Conservation (phyloP, 805 yeast genomes). For the Suhomyces pyralidae region DNA sequence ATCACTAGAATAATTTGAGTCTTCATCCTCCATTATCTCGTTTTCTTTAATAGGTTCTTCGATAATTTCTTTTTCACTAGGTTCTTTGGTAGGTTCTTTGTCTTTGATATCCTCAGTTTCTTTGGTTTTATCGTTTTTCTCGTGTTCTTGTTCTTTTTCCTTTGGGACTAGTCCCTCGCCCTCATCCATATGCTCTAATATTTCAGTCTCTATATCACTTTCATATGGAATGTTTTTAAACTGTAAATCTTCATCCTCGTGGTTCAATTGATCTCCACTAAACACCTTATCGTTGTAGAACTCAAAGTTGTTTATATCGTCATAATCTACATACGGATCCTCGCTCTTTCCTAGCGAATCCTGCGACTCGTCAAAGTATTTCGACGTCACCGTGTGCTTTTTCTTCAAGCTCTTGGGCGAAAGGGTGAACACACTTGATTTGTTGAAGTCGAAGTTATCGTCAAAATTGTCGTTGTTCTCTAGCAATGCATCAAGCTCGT, state of each 20-base stretch:
- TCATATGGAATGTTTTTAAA: slow-evolving; percentile 1
- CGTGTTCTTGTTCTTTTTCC: background rate
- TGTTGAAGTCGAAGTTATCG: slow-evolving; percentile 12
- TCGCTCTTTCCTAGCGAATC: background rate
- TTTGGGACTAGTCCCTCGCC: background rate
- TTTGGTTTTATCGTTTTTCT: too few relatives aligned
- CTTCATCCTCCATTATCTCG: background rate
- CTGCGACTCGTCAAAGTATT: slow-evolving; percentile 5
- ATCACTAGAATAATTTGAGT: background rate
- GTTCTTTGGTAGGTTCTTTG: too few relatives aligned
- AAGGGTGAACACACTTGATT: background rate
- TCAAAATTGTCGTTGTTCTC: slow-evolving; percentile 11
- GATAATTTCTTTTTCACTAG: too few relatives aligned
- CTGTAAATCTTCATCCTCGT: slow-evolving; percentile 1
- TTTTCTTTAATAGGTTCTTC: too few relatives aligned
- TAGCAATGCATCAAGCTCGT: slow-evolving; percentile 17
- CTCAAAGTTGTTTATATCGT: slow-evolving; percentile 2
- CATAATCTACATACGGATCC: slow-evolving; percentile 2
- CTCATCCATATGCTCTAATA: slow-evolving; percentile 8
- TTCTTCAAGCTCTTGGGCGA: slow-evolving; percentile 4
- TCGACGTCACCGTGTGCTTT: slow-evolving; percentile 5
- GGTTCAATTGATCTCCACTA: slow-evolving; percentile 2
- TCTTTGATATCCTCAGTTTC: too few relatives aligned
- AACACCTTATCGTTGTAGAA: slow-evolving; percentile 5
- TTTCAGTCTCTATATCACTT: slow-evolving; percentile 31